These are phyloP conservation scores for Euphorbia schlechtendalii DNA, from an alignment of 441 rosid genomes.

Conservation along the genomic window DNA sequence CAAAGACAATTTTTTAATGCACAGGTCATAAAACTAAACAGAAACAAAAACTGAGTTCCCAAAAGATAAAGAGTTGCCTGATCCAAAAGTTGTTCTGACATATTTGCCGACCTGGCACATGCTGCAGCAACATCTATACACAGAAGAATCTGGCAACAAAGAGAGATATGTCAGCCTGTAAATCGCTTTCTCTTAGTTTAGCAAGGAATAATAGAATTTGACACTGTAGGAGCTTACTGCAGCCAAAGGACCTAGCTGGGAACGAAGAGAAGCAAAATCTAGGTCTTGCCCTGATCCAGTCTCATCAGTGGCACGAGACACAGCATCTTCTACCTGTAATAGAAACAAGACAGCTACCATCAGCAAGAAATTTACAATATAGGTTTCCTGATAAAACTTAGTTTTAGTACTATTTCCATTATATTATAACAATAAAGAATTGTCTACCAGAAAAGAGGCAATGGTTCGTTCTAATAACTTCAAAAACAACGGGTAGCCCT, in stretches of 20 bases:
- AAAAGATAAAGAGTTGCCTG: slow-evolving; percentile 48
- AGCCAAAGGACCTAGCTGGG: slow-evolving; percentile 86
- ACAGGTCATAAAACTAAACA: slow-evolving; percentile 1
- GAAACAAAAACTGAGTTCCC: slow-evolving; percentile 19
- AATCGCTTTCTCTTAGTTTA: slow-evolving; percentile 5
- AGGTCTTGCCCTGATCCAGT: slow-evolving; percentile 66
- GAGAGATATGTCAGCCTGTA: slow-evolving; percentile 19
- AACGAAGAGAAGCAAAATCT: slow-evolving; percentile 66
- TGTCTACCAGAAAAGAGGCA: background rate
- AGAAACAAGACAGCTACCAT: slow-evolving; percentile 17
- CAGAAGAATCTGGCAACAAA: slow-evolving; percentile 69
- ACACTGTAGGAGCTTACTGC: slow-evolving; percentile 49
- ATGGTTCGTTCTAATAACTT: background rate
- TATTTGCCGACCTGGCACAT: slow-evolving; percentile 72
- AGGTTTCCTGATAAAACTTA: background rate
- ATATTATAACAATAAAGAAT: background rate
- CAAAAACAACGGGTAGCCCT: background rate
- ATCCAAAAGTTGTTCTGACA: slow-evolving; percentile 78
- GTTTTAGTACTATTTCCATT: slow-evolving; percentile 5
- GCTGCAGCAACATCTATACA: slow-evolving; percentile 94
- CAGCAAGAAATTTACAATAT: slow-evolving; percentile 7
- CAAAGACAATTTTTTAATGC: background rate
- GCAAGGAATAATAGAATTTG: slow-evolving; percentile 14
- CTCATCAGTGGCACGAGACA: slow-evolving; percentile 81
- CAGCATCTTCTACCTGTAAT: slow-evolving; percentile 77